Conservation (phyloP, 257 asterid genomes). For the Osmanthus fragrans region DNA sequence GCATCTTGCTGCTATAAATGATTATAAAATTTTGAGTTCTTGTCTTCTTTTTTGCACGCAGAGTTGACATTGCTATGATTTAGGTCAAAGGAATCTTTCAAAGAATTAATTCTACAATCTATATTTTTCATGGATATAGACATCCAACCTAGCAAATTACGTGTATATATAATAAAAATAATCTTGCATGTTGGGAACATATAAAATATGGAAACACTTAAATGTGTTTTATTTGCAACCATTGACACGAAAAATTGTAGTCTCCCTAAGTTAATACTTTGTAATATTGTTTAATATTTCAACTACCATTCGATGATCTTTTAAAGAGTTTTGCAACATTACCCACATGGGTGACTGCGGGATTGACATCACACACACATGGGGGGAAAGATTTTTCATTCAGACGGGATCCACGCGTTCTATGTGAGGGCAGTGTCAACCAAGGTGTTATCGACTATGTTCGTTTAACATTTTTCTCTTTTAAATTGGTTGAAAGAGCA, state of each 20-base stretch:
- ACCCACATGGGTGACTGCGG: too few relatives aligned
- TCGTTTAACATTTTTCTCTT: too few relatives aligned
- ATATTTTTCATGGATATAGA: slow-evolving; percentile 29
- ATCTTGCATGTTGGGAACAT: not conserved
- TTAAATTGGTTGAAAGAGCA: not conserved
- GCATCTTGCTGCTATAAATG: not conserved
- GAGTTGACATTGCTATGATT: slow-evolving; percentile 52
- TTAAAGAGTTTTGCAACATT: too few relatives aligned
- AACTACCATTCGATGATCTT: not conserved
- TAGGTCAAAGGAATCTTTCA: slow-evolving; percentile 42
- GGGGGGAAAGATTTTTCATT: too few relatives aligned
- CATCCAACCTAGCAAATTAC: slow-evolving; percentile 45
- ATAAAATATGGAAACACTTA: not conserved
- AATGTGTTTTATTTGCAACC: not conserved
- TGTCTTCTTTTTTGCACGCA: slow-evolving; percentile 47
- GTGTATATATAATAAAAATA: not conserved
- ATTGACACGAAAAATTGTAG: not conserved
- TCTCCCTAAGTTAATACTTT: not conserved
- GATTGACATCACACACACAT: too few relatives aligned
- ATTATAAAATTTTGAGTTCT: slow-evolving; percentile 20
- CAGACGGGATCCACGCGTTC: too few relatives aligned
- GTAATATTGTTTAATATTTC: not conserved
- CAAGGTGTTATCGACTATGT: too few relatives aligned
- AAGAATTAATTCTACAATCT: slow-evolving; percentile 24
- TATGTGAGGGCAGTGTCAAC: too few relatives aligned